Conservation (phyloP, 2,329 filamentous ascomycete species). For the Colletotrichum sp. region DNA sequence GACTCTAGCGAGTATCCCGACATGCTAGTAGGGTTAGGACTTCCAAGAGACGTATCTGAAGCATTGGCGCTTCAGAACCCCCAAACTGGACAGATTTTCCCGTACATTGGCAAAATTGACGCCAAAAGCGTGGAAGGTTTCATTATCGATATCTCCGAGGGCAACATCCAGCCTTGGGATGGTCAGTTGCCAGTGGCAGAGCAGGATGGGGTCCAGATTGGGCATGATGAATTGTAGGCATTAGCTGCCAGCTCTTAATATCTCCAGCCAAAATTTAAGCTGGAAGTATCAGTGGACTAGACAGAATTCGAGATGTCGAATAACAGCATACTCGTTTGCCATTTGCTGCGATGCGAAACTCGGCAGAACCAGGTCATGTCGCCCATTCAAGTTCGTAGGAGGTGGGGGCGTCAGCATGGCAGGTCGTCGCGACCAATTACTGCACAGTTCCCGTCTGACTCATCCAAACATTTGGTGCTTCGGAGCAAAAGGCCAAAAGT, state of each 20-base stretch:
- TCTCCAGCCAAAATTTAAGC: not conserved
- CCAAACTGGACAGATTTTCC: constrained; percentile 47
- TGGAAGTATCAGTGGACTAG: not conserved
- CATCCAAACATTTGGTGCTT: not conserved
- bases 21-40: constrained; percentile 44
- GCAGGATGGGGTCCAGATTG: not conserved
- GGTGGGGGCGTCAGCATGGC: not conserved
- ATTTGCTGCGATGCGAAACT: not conserved
- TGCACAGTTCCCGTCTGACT: not conserved
- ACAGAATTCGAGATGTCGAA: not conserved
- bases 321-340: not conserved
- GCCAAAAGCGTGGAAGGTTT: constrained; percentile 43
- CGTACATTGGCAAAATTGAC: constrained; percentile 35
- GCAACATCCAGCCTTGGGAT: constrained; percentile 43
- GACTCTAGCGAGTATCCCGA: constrained; percentile 50
- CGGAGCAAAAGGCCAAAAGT: not conserved
- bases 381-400: not conserved
- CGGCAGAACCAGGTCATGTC: not conserved
- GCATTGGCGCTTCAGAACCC: constrained; percentile 49
- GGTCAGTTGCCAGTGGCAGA: constrained; percentile 19
- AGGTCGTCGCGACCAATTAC: not conserved
- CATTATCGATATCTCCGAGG: constrained; percentile 47
- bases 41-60: constrained; percentile 44
- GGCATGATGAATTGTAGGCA: not conserved
- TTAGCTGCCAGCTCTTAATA: not conserved